A percentile compares a stretch with the other conserved stretches of the same genome.
Evolutionary conservation across 345 rosid genomes (phyloP).

Genomic region (Brassica cretica): DNA sequence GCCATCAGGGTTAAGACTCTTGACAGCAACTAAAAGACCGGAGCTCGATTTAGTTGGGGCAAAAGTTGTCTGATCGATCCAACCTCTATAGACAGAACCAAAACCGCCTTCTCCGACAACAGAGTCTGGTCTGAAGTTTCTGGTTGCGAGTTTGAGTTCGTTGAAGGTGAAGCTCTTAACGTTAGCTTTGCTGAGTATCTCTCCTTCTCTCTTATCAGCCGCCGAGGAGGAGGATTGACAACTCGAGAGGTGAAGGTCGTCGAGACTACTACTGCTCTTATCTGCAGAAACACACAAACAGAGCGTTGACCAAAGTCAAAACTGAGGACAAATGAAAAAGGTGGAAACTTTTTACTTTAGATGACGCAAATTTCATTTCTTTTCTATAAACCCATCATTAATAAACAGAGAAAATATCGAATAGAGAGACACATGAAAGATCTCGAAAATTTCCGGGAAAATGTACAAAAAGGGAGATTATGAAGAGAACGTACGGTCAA

Average conservation of each 20-base stretch:
- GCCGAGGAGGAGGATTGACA: constrained; percentile 40
- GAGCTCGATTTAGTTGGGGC: constrained; percentile 73
- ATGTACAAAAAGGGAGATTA: neutral
- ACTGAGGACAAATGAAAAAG: constrained; percentile 3
- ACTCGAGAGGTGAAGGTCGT: constrained; percentile 48
- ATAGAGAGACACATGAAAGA: neutral
- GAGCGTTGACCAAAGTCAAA: constrained; percentile 32
- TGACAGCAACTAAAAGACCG: constrained; percentile 83
- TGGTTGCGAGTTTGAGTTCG: constrained; percentile 78
- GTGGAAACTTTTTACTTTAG: neutral
- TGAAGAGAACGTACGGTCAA: constrained; percentile 46
- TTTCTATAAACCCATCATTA: neutral
- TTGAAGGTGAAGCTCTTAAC: constrained; percentile 66
- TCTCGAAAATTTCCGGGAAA: neutral
- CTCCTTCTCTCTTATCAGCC: constrained; percentile 69
- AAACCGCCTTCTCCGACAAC: constrained; percentile 98
- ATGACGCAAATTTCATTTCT: constrained; percentile 19
- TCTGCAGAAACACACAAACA: constrained; percentile 33
- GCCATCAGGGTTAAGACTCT: constrained; percentile 87
- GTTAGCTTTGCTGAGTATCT: constrained; percentile 66
- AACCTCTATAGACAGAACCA: constrained; percentile 88
- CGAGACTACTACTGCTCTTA: constrained; percentile 41
- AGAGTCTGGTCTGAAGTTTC: constrained; percentile 91
- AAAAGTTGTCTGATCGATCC: constrained; percentile 78
- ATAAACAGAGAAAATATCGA: neutral